These are phyloP conservation scores for Clonostachys chloroleuca DNA, from an alignment of 2,329 filamentous ascomycete species.

Conservation along the genomic window DNA sequence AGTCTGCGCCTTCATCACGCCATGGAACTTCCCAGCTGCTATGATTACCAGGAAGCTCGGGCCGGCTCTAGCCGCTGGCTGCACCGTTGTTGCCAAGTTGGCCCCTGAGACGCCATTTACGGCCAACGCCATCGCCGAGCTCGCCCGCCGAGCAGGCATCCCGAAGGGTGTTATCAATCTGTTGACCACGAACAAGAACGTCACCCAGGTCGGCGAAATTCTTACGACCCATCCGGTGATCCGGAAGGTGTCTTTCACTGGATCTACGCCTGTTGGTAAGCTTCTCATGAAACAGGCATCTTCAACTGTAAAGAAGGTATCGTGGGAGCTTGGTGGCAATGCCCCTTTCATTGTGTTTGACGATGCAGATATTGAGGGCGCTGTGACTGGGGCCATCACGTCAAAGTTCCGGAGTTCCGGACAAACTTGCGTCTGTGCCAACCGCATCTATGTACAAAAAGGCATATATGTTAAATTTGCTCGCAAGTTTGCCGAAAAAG, in stretches of 20 bases:
- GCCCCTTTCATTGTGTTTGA: constrained; percentile 49
- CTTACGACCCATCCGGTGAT: constrained; percentile 24
- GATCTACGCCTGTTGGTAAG: constrained; percentile 37
- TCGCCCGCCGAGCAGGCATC: constrained; percentile 75
- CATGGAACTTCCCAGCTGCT: constrained; percentile 50
- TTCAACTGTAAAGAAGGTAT: constrained; percentile 64
- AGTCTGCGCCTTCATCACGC: constrained; percentile 10
- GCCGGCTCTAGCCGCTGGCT: constrained; percentile 60
- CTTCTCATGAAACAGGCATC: constrained; percentile 63
- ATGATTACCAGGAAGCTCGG: constrained; percentile 22
- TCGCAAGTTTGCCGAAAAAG: constrained; percentile 38
- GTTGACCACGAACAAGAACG: constrained; percentile 68
- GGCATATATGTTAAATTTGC: constrained; percentile 46
- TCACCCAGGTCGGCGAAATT: constrained; percentile 68
- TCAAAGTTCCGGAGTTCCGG: constrained; percentile 67
- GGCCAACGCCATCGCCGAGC: constrained; percentile 73
- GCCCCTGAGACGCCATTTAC: constrained; percentile 85
- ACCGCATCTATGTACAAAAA: constrained; percentile 32
- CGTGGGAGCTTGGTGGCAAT: constrained; percentile 62
- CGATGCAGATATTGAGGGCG: constrained; percentile 61
- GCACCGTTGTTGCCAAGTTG: constrained; percentile 76
- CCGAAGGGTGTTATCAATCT: constrained; percentile 83
- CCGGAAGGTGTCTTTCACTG: constrained; percentile 69
- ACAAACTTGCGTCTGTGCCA: constrained; percentile 58
- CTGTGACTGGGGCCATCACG: constrained; percentile 57